Base-by-base conservation (phyloP, 148 eudicot species). In the Salicornia ramosissima region DNA sequence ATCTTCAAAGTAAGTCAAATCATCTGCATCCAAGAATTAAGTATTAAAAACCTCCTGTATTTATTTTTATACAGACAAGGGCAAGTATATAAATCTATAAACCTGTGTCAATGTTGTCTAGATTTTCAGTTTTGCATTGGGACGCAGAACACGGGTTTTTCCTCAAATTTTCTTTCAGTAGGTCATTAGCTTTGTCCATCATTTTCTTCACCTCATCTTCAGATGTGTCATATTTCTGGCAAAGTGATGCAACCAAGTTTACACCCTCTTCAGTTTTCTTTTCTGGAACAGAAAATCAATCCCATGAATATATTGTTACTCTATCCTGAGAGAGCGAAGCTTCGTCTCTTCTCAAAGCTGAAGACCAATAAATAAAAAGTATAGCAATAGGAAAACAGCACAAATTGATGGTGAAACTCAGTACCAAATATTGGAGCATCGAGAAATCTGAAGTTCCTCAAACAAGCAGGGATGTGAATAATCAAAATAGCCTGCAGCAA, bases 201-300 rank as follows among this genome's bases (percentile, higher is more conserved):
- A 84, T 86, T 68, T 77, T 77, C 78, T 81, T 87, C 79, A 95
- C 79, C 71, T 87, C 99, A 66, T 95, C 97, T 81, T 89, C 96
- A 31, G 94, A 83, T 33, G 99, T 89, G 50, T 89, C 85, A 66
- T 89, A 86, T 58, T 70, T 87, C 71, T 75, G 74, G 80, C 96
- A 85, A 76, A 95, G 97, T 74, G 96, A 84, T 67, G 83, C 96
- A 77, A 95, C 69, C 74, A 95, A 76, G 83, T 91, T 88, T 60
- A 86, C 83, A 54, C 88, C 91, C 75, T 76, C 85, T 69, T 75
- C 77, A 5, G 80, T 86, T 73, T 81, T 95, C 79, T 70, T 89
- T 55, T 75, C 97, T 95, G 91, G 36, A 78, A 68, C 56, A 63
- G n/a, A 73, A 15, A n/a, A 57, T 34, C 28, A 24, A 50, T 36